Evolutionary conservation across 768 basidiomycete species (phyloP).

Genomic region (Naematelia aurantialba): DNA sequence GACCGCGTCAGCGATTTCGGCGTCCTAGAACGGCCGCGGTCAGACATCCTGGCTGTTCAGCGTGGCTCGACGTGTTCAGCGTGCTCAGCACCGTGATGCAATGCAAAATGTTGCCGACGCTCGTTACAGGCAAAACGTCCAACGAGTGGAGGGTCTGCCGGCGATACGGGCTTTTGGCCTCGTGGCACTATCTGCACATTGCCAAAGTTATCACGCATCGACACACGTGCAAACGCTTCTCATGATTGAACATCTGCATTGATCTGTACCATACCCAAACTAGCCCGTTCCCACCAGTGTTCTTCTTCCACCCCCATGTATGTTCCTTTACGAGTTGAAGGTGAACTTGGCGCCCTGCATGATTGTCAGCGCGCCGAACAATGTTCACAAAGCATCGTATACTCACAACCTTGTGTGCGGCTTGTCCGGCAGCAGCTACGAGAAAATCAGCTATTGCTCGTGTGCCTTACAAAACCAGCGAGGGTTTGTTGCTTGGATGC

Average conservation of each 20-base stretch:
- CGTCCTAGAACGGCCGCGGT: conserved; percentile 24
- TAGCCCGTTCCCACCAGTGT: not conserved
- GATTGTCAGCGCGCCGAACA: not conserved
- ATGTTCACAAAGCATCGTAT: not conserved
- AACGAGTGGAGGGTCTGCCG: not conserved
- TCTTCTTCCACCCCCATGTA: not conserved
- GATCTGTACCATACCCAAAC: not conserved
- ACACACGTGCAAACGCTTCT: too few species aligned
- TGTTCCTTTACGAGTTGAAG: conserved; percentile 49
- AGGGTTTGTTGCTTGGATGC: conserved; percentile 13
- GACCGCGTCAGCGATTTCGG: conserved; percentile 27
- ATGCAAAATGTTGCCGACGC: too few species aligned
- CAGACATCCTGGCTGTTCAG: conserved; percentile 20
- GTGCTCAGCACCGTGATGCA: too few species aligned
- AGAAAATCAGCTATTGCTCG: not conserved
- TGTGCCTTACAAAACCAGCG: too few species aligned
- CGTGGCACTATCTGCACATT: too few species aligned
- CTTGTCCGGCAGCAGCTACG: conserved; percentile 47
- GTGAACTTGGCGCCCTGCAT: conserved; percentile 50
- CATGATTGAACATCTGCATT: not conserved
- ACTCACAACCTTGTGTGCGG: conserved; percentile 51
- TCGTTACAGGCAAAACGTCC: conserved; percentile 2
- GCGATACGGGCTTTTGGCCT: not conserved
- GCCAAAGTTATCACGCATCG: too few species aligned
- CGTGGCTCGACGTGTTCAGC: not conserved